A percentile compares a stretch with the other conserved stretches of the same genome.
Evolutionary conservation across 148 eudicot species (phyloP).

Genomic region (Camellia lanceoleosa): DNA sequence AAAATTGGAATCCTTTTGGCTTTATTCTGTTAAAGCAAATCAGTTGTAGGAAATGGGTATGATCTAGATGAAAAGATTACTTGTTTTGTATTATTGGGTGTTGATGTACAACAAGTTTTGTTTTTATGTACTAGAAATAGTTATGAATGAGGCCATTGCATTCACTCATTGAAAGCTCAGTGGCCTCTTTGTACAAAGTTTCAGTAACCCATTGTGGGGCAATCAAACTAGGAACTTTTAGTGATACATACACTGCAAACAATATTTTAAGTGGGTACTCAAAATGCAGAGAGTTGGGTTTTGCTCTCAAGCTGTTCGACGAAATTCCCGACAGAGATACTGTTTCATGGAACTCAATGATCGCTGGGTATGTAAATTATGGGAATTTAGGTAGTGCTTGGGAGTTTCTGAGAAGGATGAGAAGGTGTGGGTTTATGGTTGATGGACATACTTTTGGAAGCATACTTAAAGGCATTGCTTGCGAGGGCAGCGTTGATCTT

Average conservation of each 20-base stretch:
- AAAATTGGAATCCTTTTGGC: neutral
- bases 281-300: constrained; percentile 33
- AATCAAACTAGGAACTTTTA: constrained; percentile 39
- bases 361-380: constrained; percentile 50
- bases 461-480: constrained; percentile 59
- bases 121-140: neutral
- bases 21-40: neutral
- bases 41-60: neutral
- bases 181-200: constrained; percentile 20
- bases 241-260: constrained; percentile 40
- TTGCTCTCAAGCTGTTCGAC: constrained; percentile 63
- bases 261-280: constrained; percentile 36
- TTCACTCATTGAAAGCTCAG: constrained; percentile 21
- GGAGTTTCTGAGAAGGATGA: constrained; percentile 47
- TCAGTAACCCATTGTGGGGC: constrained; percentile 42
- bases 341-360: constrained; percentile 40
- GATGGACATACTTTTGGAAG: constrained; percentile 68
- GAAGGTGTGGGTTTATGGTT: constrained; percentile 28
- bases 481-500: constrained; percentile 21
- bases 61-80: neutral
- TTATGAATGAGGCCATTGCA: constrained; percentile 43
- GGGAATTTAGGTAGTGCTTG: constrained; percentile 39
- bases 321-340: constrained; percentile 60
- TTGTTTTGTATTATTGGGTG: neutral
- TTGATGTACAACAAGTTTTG: neutral